These are phyloP conservation scores for Sordariomycetes sp. DNA, from an alignment of 2,329 filamentous ascomycete genomes.

Conservation along the genomic window DNA sequence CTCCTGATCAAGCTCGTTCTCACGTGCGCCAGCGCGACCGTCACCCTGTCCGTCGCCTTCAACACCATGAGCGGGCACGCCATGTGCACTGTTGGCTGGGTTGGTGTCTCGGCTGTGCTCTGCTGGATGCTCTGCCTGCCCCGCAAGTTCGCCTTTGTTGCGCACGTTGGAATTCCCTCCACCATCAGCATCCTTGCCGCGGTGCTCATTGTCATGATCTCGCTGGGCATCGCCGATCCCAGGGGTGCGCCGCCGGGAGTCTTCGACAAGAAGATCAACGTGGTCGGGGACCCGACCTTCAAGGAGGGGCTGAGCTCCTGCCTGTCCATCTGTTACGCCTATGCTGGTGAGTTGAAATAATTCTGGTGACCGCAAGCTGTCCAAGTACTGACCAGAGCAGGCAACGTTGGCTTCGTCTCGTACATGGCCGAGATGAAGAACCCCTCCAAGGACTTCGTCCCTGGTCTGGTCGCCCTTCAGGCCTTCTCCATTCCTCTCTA, in stretches of 20 bases:
- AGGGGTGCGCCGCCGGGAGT: conserved; percentile 14
- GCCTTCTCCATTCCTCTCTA: conserved; percentile 22
- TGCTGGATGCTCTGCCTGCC: conserved; percentile 58
- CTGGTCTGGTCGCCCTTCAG: conserved; percentile 19
- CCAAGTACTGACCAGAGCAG: background rate
- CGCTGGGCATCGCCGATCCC: conserved; percentile 20
- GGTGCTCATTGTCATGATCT: conserved; percentile 26
- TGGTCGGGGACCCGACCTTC: conserved; percentile 19
- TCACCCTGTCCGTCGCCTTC: conserved; percentile 58
- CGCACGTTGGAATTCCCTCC: conserved; percentile 19
- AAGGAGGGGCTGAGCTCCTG: conserved; percentile 20
- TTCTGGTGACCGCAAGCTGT: background rate
- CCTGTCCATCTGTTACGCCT: conserved; percentile 24
- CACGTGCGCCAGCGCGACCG: conserved; percentile 57
- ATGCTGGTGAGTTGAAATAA: conserved; percentile 14
- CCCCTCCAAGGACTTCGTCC: conserved; percentile 19
- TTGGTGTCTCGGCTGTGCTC: conserved; percentile 50
- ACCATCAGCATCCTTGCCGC: conserved; percentile 23
- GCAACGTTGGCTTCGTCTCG: conserved; percentile 23
- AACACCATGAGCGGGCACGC: conserved; percentile 57
- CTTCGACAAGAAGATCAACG: conserved; percentile 17
- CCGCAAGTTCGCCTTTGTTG: conserved; percentile 46
- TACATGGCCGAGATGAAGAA: conserved; percentile 24
- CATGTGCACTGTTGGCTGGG: conserved; percentile 58
- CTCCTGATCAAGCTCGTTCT: conserved; percentile 66